A percentile compares a stretch with the other conserved stretches of the same genome.
These are phyloP conservation scores for Phytophthora ohioensis DNA, from an alignment of 352 stramenopile genomes.

Conservation along the genomic window DNA sequence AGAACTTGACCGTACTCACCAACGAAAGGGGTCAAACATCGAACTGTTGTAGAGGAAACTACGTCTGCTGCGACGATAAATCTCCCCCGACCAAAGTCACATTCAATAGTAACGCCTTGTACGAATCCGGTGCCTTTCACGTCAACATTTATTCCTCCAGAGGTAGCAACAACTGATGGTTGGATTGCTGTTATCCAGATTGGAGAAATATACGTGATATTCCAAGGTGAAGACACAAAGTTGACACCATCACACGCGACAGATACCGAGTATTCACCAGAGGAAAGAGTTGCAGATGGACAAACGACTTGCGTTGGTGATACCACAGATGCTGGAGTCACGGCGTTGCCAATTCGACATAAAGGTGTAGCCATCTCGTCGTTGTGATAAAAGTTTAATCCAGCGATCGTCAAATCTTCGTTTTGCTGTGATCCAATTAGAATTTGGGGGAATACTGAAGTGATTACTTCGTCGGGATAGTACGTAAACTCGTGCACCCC, in stretches of 20 bases:
- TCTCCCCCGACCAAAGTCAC: slow-evolving; percentile 36
- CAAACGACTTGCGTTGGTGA: slow-evolving; percentile 41
- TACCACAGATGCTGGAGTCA: slow-evolving; percentile 30
- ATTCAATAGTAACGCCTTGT: slow-evolving; percentile 10
- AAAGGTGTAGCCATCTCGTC: slow-evolving; percentile 16
- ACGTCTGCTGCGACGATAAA: slow-evolving; percentile 24
- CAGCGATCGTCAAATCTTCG: slow-evolving; percentile 29
- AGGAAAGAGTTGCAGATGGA: slow-evolving; percentile 6
- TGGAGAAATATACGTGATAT: slow-evolving; percentile 23
- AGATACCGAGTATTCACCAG: slow-evolving; percentile 38
- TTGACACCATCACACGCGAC: slow-evolving; percentile 54
- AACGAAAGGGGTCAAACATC: slow-evolving; percentile 32
- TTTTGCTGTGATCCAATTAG: slow-evolving; percentile 6
- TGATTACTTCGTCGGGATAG: slow-evolving; percentile 40
- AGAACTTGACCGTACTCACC: slow-evolving; percentile 23
- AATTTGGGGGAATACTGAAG: slow-evolving; percentile 24
- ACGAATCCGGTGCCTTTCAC: slow-evolving; percentile 40
- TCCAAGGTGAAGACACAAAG: slow-evolving; percentile 27
- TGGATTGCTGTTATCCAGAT: slow-evolving; percentile 36
- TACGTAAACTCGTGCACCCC: slow-evolving; percentile 30
- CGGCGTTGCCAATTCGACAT: slow-evolving; percentile 37
- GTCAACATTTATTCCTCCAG: slow-evolving; percentile 30
- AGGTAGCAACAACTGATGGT: slow-evolving; percentile 27
- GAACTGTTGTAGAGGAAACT: slow-evolving; percentile 24
- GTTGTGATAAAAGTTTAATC: slow-evolving; percentile 38